Evolutionary conservation across 169 alveolate species (phyloP).

Genomic region (Plasmodium coatneyi): DNA sequence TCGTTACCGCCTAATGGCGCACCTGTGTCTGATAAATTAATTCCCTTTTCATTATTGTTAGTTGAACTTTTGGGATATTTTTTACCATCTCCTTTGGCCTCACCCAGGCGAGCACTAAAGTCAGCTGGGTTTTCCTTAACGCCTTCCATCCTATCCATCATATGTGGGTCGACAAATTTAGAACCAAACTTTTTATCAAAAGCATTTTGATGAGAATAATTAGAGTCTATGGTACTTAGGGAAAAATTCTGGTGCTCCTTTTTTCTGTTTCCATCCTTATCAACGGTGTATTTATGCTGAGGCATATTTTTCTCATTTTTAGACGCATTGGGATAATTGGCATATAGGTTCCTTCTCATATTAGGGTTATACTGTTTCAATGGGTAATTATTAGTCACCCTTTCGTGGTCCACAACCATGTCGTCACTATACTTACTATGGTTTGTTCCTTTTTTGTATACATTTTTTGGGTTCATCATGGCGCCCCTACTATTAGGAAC

Average conservation of each 20-base stretch:
- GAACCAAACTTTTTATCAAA: slow-evolving; percentile 25
- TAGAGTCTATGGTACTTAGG: slow-evolving; percentile 33
- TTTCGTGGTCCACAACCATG: not conserved
- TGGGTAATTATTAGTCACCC: not conserved
- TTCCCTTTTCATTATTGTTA: slow-evolving; percentile 1
- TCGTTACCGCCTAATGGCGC: not conserved
- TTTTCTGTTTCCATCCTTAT: slow-evolving; percentile 36
- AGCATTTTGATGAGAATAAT: slow-evolving; percentile 36
- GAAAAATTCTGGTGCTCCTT: slow-evolving; percentile 64
- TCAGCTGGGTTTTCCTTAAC: slow-evolving; percentile 16
- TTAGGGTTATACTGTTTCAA: not conserved
- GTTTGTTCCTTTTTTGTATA: not conserved
- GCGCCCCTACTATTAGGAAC: not conserved
- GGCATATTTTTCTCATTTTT: slow-evolving; percentile 15
- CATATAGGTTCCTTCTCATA: slow-evolving; percentile 3
- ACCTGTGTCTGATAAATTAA: not conserved
- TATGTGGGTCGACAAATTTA: slow-evolving; percentile 12
- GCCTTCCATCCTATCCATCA: slow-evolving; percentile 1
- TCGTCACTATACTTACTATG: slow-evolving; percentile 6
- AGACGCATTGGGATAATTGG: not conserved
- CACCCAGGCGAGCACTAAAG: not conserved
- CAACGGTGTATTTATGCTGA: slow-evolving; percentile 1
- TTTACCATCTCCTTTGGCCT: not conserved
- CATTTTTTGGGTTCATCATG: not conserved
- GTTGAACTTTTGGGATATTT: not conserved